Conservation (phyloP, 306 rosid species). For the Senna siamea region DNA sequence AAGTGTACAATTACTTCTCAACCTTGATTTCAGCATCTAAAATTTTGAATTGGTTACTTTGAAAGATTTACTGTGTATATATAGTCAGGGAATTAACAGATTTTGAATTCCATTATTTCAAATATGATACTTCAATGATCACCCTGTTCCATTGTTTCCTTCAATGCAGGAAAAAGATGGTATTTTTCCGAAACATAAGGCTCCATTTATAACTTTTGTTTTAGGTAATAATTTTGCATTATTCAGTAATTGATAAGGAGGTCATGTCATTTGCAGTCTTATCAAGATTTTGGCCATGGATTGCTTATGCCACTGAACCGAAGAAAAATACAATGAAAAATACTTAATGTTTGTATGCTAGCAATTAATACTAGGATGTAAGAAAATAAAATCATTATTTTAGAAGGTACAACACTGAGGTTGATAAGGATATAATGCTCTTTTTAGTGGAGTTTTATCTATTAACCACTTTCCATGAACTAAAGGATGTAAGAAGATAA, state of each 20-base stretch:
- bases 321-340: not conserved
- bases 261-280: conserved; percentile 1
- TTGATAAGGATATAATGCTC: conserved; percentile 6
- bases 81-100: not conserved
- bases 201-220: conserved; percentile 74
- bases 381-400: too few relatives aligned
- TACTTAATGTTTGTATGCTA: not conserved
- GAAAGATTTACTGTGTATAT: not conserved
- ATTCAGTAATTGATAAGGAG: not conserved
- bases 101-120: conserved; percentile 12
- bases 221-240: conserved; percentile 62
- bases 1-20: not conserved
- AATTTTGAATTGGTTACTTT: not conserved
- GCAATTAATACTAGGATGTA: conserved; percentile 3
- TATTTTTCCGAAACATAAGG: conserved; percentile 31
- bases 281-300: conserved; percentile 5
- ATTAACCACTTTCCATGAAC: conserved; percentile 5
- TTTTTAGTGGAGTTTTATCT: not conserved
- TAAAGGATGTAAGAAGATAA: conserved; percentile 3
- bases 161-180: conserved; percentile 62
- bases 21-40: conserved; percentile 1
- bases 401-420: conserved; percentile 8
- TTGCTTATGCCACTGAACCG: not conserved
- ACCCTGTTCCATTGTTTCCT: conserved; percentile 31
- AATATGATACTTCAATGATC: conserved; percentile 19